Conservation (phyloP, 306 rosid genomes). For the Fragaria ananassa region DNA sequence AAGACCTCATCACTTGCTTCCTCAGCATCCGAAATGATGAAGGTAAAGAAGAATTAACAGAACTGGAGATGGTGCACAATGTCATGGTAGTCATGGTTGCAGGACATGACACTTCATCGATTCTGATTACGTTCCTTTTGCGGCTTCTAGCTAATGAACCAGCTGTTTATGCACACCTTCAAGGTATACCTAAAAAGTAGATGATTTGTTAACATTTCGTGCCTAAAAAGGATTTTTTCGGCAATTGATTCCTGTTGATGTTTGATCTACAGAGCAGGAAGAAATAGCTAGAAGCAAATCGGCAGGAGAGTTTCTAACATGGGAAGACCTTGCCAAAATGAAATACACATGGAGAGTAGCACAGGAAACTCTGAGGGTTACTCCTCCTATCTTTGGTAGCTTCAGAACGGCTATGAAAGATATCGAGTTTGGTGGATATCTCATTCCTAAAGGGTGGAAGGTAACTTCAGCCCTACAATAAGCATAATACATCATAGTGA, state of each 20-base stretch:
- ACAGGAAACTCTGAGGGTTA: conserved; percentile 57
- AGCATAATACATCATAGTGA: neutral
- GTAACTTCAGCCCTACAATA: conserved; percentile 34
- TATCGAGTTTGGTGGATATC: conserved; percentile 54
- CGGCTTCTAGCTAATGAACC: conserved; percentile 52
- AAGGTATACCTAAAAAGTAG: conserved; percentile 36
- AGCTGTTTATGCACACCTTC: conserved; percentile 35
- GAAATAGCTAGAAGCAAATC: conserved; percentile 58
- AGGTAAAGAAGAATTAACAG: conserved; percentile 39
- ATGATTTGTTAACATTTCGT: neutral
- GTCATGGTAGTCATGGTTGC: conserved; percentile 58
- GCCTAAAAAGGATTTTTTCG: neutral
- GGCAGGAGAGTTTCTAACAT: conserved; percentile 49
- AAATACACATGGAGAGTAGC: conserved; percentile 86
- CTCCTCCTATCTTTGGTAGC: conserved; percentile 64
- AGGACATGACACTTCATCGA: conserved; percentile 66
- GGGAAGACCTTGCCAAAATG: conserved; percentile 84
- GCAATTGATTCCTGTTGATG: neutral
- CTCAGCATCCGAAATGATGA: conserved; percentile 44
- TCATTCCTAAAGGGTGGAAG: conserved; percentile 88
- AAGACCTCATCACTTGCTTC: conserved; percentile 62
- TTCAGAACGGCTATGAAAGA: conserved; percentile 52
- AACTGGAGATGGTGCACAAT: conserved; percentile 63
- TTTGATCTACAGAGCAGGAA: conserved; percentile 61
- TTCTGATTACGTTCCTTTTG: conserved; percentile 57